Percentiles rank a stretch among this genome's conserved stretches.
These are phyloP conservation scores for Gymnopus androsaceus DNA, from an alignment of 1,284 basidiomycete genomes.

Conservation along the genomic window DNA sequence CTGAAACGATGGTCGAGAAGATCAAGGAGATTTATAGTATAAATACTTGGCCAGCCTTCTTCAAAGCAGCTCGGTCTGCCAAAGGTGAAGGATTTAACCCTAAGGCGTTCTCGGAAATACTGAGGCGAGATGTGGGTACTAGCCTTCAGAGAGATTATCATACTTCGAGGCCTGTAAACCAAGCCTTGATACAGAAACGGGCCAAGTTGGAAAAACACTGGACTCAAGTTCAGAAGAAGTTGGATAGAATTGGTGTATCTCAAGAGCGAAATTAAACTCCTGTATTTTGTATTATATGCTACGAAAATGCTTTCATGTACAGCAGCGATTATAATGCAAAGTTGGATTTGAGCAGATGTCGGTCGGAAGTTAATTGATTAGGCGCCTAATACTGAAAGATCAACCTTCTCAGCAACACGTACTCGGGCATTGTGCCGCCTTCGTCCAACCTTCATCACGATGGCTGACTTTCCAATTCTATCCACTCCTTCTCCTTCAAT, in stretches of 20 bases:
- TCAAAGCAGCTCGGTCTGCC: conserved; percentile 30
- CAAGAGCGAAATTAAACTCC: too few species aligned
- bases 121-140: conserved; percentile 33
- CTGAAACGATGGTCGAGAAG: conserved; percentile 23
- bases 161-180: background rate
- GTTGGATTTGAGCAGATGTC: too few species aligned
- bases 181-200: background rate
- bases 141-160: conserved; percentile 33
- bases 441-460: background rate
- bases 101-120: conserved; percentile 34
- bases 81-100: conserved; percentile 31
- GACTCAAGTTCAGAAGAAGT: too few species aligned
- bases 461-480: conserved; percentile 9
- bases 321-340: too few species aligned
- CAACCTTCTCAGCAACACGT: too few species aligned
- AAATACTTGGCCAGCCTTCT: conserved; percentile 16
- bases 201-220: background rate
- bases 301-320: too few species aligned
- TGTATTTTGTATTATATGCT: too few species aligned
- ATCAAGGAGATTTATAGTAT: conserved; percentile 15
- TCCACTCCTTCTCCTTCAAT: conserved; percentile 9
- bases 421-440: too few species aligned
- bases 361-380: too few species aligned
- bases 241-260: too few species aligned
- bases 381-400: too few species aligned